Conservation (phyloP, 2,329 filamentous ascomycete genomes). For the Paramyrothecium sp. region DNA sequence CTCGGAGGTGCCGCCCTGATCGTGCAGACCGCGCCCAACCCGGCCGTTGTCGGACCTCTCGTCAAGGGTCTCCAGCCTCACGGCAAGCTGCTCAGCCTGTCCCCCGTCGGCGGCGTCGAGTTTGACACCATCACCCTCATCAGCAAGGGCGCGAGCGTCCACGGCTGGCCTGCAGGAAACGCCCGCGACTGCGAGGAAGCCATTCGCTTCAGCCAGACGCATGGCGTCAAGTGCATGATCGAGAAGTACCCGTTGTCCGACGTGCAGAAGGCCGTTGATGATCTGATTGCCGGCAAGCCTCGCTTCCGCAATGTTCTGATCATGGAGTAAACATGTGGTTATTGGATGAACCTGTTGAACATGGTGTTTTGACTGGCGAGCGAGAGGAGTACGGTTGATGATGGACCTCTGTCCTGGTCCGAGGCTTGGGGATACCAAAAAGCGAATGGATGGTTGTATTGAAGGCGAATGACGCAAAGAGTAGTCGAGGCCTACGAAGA, state of each 20-base stretch:
- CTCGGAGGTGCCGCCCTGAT: constrained; percentile 63
- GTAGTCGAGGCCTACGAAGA: too few relatives aligned
- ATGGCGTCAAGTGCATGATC: constrained; percentile 63
- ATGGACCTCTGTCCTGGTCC: too few relatives aligned
- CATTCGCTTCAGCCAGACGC: constrained; percentile 60
- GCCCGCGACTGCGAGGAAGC: constrained; percentile 64
- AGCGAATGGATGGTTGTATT: too few relatives aligned
- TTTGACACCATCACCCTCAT: constrained; percentile 43
- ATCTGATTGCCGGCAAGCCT: constrained; percentile 37
- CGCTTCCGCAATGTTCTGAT: constrained; percentile 44
- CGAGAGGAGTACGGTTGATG: too few relatives aligned
- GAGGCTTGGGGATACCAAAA: too few relatives aligned
- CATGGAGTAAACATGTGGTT: constrained; percentile 25
- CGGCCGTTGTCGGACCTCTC: constrained; percentile 51
- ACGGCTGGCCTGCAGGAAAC: constrained; percentile 63
- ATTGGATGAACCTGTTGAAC: too few relatives aligned
- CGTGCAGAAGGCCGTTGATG: constrained; percentile 42
- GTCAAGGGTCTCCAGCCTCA: constrained; percentile 49
- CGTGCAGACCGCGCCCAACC: constrained; percentile 62
- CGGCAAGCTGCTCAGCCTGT: constrained; percentile 61
- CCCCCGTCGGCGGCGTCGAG: constrained; percentile 45
- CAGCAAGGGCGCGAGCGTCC: constrained; percentile 54
- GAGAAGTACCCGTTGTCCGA: constrained; percentile 62
- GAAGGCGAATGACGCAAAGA: too few relatives aligned
- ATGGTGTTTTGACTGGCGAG: too few relatives aligned